A percentile compares a stretch with the other conserved stretches of the same genome.
Evolutionary conservation across 352 stramenopile species (phyloP).

Genomic region (Discostella stelligera): DNA sequence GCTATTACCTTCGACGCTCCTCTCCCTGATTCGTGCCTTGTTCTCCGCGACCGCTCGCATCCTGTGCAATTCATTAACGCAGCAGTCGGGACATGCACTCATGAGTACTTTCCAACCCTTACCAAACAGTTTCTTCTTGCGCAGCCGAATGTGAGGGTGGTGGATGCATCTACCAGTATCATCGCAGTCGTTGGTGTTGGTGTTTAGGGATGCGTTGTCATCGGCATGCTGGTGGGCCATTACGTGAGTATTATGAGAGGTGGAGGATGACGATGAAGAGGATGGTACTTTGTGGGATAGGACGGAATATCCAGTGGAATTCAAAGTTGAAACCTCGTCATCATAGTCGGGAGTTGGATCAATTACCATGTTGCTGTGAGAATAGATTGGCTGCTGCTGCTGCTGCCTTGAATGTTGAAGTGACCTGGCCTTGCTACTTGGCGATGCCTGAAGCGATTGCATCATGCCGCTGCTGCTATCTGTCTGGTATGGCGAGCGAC

Average conservation of each 20-base stretch:
- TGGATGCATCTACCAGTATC: conserved; percentile 41
- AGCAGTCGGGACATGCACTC: conserved; percentile 51
- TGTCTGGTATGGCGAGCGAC: neutral
- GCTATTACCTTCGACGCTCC: neutral
- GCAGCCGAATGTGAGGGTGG: conserved; percentile 41
- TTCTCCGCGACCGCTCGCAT: conserved; percentile 21
- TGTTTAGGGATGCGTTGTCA: conserved; percentile 4
- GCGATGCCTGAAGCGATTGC: conserved; percentile 10
- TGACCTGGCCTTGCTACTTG: neutral
- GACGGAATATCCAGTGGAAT: conserved; percentile 12
- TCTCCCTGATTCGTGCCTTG: neutral
- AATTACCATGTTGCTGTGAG: conserved; percentile 8
- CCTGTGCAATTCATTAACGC: conserved; percentile 38
- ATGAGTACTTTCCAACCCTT: conserved; percentile 55
- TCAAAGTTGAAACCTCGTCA: conserved; percentile 13
- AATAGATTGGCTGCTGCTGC: conserved; percentile 6
- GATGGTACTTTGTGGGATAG: neutral
- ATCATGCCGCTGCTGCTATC: neutral
- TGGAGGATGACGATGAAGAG: neutral
- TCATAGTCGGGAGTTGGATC: conserved; percentile 6
- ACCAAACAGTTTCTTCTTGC: conserved; percentile 48
- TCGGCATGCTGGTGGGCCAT: neutral
- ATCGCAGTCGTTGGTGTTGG: conserved; percentile 45
- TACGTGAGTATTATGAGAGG: neutral
- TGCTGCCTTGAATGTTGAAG: conserved; percentile 2